Conservation (phyloP, 306 rosid species). For the Canavalia ensiformis region DNA sequence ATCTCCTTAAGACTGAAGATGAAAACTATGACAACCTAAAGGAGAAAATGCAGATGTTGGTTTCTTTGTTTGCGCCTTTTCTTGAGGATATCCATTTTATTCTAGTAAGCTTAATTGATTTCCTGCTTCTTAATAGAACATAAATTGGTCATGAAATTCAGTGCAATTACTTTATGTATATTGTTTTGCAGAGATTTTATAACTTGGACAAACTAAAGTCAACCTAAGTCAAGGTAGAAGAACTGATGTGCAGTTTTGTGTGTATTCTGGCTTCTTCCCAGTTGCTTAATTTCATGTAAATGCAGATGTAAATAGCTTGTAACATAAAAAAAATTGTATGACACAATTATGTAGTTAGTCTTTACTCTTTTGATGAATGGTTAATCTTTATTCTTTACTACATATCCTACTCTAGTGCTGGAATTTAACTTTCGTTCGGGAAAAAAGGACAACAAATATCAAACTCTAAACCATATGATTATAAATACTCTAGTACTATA, state of each 20-base stretch:
- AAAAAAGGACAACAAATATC: too few relatives aligned
- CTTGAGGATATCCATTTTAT: slow-evolving; percentile 76
- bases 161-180: neutral
- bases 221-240: slow-evolving; percentile 46
- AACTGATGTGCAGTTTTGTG: slow-evolving; percentile 18
- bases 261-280: neutral
- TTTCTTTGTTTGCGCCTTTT: slow-evolving; percentile 66
- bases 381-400: too few relatives aligned
- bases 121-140: slow-evolving; percentile 10
- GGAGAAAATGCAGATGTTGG: slow-evolving; percentile 68
- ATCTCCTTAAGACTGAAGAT: slow-evolving; percentile 69
- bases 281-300: slow-evolving; percentile 1
- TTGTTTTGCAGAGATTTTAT: slow-evolving; percentile 64
- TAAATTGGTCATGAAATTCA: neutral
- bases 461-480: too few relatives aligned
- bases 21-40: slow-evolving; percentile 60
- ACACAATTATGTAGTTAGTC: neutral
- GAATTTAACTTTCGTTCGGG: too few relatives aligned
- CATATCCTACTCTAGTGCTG: neutral
- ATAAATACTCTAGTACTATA: too few relatives aligned
- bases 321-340: neutral
- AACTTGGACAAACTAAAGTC: slow-evolving; percentile 73
- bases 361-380: too few relatives aligned
- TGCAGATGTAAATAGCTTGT: slow-evolving; percentile 18
- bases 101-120: slow-evolving; percentile 58